Percentiles rank a stretch among this genome's conserved stretches.
phyloP scores from a whole-genome alignment of 768 basidiomycete species.

The Lactifluus pinguis region DNA sequence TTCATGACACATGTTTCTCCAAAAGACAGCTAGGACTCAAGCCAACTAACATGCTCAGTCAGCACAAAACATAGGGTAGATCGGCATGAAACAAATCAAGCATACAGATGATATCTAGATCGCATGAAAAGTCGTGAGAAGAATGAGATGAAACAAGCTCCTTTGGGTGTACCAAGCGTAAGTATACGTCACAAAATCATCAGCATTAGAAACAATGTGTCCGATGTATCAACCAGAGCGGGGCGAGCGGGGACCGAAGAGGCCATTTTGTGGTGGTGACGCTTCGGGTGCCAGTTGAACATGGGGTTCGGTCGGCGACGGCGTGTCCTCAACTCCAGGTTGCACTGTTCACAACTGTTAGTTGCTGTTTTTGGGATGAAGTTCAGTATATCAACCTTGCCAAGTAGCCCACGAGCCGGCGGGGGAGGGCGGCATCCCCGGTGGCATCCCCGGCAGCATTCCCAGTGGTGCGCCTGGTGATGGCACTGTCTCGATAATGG shows the following conservation, averaged over 20 bases:
- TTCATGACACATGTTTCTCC: too few relatives aligned
- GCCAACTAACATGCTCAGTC: not conserved
- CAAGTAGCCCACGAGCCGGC: constrained; percentile 35
- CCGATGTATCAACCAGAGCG: constrained; percentile 21
- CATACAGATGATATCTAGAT: too few relatives aligned
- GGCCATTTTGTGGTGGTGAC: constrained; percentile 28
- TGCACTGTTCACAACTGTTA: constrained; percentile 39
- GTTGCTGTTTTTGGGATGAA: not conserved
- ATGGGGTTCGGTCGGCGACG: constrained; percentile 45
- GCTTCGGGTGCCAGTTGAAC: constrained; percentile 54
- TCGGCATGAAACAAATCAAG: too few relatives aligned
- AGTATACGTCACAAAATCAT: not conserved
- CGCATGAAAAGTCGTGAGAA: not conserved
- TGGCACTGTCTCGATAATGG: constrained; percentile 1
- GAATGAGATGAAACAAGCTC: not conserved
- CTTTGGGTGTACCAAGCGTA: not conserved
- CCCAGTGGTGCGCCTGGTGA: not conserved
- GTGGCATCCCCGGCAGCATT: constrained; percentile 2
- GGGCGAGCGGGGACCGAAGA: constrained; percentile 75
- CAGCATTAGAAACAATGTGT: not conserved
- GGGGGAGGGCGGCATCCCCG: not conserved
- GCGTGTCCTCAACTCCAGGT: constrained; percentile 45
- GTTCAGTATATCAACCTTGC: constrained; percentile 29
- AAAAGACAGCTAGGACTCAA: not conserved
- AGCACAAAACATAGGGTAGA: too few relatives aligned